These are phyloP conservation scores for Podochytrium sp. DNA, from an alignment of 192 early-diverging fungal species.

Conservation along the genomic window DNA sequence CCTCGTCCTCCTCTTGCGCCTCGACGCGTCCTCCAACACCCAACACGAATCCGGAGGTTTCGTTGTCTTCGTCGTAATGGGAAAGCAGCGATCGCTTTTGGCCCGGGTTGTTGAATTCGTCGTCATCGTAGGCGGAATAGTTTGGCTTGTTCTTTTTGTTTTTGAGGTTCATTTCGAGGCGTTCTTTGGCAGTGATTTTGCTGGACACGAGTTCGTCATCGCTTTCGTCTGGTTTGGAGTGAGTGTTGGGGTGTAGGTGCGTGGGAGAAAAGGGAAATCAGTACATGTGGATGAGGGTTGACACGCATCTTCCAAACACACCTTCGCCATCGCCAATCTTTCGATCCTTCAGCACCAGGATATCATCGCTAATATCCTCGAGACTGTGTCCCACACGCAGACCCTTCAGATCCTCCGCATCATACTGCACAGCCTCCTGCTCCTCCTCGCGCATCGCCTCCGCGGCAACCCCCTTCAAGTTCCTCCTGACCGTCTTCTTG, in stretches of 20 bases:
- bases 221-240: conserved; percentile 62
- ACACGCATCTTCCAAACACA: not conserved
- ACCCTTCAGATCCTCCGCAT: conserved; percentile 65
- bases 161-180: conserved; percentile 71
- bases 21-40: conserved; percentile 52
- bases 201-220: conserved; percentile 77
- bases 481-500: conserved; percentile 46
- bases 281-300: not conserved
- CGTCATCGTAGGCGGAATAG: conserved; percentile 78
- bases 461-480: conserved; percentile 46
- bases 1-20: conserved; percentile 22
- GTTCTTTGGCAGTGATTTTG: conserved; percentile 69
- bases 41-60: conserved; percentile 59
- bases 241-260: not conserved
- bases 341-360: conserved; percentile 87
- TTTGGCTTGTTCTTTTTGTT: conserved; percentile 69
- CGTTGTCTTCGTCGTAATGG: conserved; percentile 81
- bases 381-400: conserved; percentile 76
- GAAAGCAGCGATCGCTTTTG: conserved; percentile 63
- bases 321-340: conserved; percentile 63
- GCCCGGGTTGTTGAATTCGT: conserved; percentile 49
- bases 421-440: not conserved
- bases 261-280: not conserved
- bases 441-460: conserved; percentile 44
- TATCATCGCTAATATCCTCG: conserved; percentile 73